A percentile compares a stretch with the other conserved stretches of the same genome.
phyloP scores from a whole-genome alignment of 352 stramenopile species.

The Bremia lactucae region DNA sequence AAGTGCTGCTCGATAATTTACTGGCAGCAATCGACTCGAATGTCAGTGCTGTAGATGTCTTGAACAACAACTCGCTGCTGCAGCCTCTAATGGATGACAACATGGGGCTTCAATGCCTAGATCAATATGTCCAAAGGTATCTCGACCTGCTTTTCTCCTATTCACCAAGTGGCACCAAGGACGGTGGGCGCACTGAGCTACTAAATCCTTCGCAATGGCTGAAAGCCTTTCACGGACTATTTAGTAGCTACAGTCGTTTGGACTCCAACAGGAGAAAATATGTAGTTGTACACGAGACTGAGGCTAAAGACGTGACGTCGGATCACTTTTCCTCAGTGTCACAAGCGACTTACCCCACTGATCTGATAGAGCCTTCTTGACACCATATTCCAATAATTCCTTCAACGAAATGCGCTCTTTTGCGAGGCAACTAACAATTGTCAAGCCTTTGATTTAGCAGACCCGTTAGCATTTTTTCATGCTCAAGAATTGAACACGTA shows the following conservation, averaged over 20 bases:
- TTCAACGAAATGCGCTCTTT: neutral
- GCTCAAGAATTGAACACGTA: no score
- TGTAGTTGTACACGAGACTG: constrained; percentile 5
- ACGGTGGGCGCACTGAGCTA: constrained; percentile 36
- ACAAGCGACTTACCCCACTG: constrained; percentile 8
- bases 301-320: neutral
- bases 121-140: constrained; percentile 49
- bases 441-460: no score
- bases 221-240: constrained; percentile 42
- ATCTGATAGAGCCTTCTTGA: constrained; percentile 11
- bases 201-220: constrained; percentile 51
- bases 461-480: no score
- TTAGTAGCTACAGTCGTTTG: constrained; percentile 47
- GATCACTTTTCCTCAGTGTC: constrained; percentile 7
- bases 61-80: constrained; percentile 23
- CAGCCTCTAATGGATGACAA: constrained; percentile 43
- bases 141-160: constrained; percentile 45
- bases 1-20: constrained; percentile 29
- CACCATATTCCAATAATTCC: neutral
- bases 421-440: no score
- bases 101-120: constrained; percentile 37
- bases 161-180: constrained; percentile 17
- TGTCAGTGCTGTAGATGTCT: constrained; percentile 8
- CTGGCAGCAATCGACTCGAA: constrained; percentile 33
- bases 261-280: constrained; percentile 41